These are phyloP conservation scores for Candolleomyces aberdarensis DNA, from an alignment of 768 basidiomycete species.

Conservation along the genomic window DNA sequence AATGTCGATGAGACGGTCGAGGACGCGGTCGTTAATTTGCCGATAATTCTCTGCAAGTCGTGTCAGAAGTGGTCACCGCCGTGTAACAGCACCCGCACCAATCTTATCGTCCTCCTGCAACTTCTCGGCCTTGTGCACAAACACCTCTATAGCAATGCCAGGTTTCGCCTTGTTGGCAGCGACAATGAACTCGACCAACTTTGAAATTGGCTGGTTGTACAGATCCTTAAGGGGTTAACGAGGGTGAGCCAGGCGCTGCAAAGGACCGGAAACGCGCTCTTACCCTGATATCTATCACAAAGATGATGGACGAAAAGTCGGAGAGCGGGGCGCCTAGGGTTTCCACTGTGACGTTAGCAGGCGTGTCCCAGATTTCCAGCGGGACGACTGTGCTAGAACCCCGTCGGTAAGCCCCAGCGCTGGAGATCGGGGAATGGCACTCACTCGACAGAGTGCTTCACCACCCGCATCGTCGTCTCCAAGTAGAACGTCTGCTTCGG, in stretches of 20 bases:
- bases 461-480: conserved; percentile 78
- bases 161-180: conserved; percentile 76
- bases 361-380: conserved; percentile 94
- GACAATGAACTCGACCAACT: conserved; percentile 78
- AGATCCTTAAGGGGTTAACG: conserved; percentile 51
- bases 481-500: conserved; percentile 88
- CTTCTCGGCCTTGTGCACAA: conserved; percentile 94
- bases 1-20: conserved; percentile 77
- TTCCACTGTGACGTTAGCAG: conserved; percentile 78
- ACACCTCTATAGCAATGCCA: conserved; percentile 79
- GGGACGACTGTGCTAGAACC: conserved; percentile 79
- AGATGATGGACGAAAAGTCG: conserved; percentile 82
- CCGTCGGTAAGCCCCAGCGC: conserved; percentile 10
- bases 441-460: conserved; percentile 78
- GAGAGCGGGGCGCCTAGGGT: conserved; percentile 73
- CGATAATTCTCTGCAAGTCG: conserved; percentile 73
- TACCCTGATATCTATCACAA: conserved; percentile 94
- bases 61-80: neutral
- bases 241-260: neutral
- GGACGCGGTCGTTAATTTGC: conserved; percentile 84
- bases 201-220: conserved; percentile 80
- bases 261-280: conserved; percentile 23
- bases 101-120: conserved; percentile 89
- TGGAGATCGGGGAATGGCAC: conserved; percentile 22
- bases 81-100: conserved; percentile 44